These are phyloP conservation scores for Ceratobasidium sp. DNA, from an alignment of 1,284 basidiomycete genomes.

Conservation along the genomic window DNA sequence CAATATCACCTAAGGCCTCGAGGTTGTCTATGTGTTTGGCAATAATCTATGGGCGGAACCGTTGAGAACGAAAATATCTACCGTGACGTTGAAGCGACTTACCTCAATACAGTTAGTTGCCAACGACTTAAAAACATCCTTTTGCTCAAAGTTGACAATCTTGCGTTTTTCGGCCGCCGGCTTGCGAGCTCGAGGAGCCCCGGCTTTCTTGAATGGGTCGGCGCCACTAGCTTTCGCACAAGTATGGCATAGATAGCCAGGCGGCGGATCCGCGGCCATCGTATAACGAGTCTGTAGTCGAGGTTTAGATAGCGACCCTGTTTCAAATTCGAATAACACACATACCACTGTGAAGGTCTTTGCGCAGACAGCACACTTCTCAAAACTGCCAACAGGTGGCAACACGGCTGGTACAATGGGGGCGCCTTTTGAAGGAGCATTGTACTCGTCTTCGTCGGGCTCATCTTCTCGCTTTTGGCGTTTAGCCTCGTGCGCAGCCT, in stretches of 20 bases:
- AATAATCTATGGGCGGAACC: slow-evolving; percentile 67
- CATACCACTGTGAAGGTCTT: slow-evolving; percentile 90
- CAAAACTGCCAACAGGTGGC: slow-evolving; percentile 82
- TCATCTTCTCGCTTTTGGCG: slow-evolving; percentile 59
- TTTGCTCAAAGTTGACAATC: slow-evolving; percentile 75
- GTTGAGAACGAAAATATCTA: not conserved
- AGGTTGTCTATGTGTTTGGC: slow-evolving; percentile 89
- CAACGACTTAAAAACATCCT: slow-evolving; percentile 69
- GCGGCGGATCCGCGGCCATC: slow-evolving; percentile 70
- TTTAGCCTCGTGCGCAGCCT: slow-evolving; percentile 63
- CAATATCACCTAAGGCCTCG: slow-evolving; percentile 89
- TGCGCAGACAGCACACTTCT: slow-evolving; percentile 82
- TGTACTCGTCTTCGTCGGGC: slow-evolving; percentile 64
- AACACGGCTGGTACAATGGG: slow-evolving; percentile 57
- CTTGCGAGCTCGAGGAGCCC: slow-evolving; percentile 69
- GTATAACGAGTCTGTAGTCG: slow-evolving; percentile 81
- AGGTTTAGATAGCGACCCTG: not conserved
- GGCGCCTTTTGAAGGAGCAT: slow-evolving; percentile 60
- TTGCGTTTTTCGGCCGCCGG: slow-evolving; percentile 67
- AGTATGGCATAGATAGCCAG: slow-evolving; percentile 80
- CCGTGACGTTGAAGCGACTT: slow-evolving; percentile 41
- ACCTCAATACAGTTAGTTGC: slow-evolving; percentile 85
- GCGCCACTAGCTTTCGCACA: slow-evolving; percentile 79
- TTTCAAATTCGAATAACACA: slow-evolving; percentile 44
- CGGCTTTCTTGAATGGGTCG: slow-evolving; percentile 85